Conservation (phyloP, 768 basidiomycete species). For the Boletus coccyginus region DNA sequence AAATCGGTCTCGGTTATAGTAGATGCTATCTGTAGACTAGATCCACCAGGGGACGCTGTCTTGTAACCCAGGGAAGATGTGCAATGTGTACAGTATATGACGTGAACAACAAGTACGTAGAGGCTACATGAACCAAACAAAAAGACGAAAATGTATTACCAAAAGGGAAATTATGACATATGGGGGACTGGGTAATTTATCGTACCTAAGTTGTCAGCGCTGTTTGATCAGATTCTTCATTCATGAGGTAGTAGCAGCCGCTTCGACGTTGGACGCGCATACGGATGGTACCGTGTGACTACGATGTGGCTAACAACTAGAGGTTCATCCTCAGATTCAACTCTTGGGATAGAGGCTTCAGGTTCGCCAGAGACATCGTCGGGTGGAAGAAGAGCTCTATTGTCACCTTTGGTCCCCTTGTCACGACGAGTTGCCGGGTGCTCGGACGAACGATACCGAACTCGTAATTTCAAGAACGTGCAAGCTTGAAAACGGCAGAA, state of each 20-base stretch:
- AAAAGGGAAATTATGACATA: neutral
- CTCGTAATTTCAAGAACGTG: neutral
- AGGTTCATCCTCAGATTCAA: slow-evolving; percentile 15
- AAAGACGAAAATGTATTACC: neutral
- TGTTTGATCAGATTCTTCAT: slow-evolving; percentile 4
- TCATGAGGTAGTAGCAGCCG: slow-evolving; percentile 20
- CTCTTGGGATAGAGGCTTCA: neutral
- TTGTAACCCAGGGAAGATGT: neutral
- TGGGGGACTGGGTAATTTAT: neutral
- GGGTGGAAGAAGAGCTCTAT: slow-evolving; percentile 9
- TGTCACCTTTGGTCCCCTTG: slow-evolving; percentile 8
- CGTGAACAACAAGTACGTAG: neutral
- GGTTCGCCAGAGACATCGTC: slow-evolving; percentile 13
- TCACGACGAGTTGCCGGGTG: neutral
- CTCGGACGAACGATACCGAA: neutral
- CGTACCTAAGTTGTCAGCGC: neutral
- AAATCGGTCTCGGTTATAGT: slow-evolving; percentile 1
- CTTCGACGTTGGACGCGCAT: slow-evolving; percentile 13
- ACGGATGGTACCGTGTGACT: slow-evolving; percentile 16
- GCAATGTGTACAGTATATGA: neutral
- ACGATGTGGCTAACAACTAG: slow-evolving; percentile 1
- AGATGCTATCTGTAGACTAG: neutral
- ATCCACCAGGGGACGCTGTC: neutral
- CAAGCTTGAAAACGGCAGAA: neutral
- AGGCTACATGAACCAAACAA: neutral